Conservation (phyloP, 1,284 basidiomycete species). For the Kwoniella shivajii region DNA sequence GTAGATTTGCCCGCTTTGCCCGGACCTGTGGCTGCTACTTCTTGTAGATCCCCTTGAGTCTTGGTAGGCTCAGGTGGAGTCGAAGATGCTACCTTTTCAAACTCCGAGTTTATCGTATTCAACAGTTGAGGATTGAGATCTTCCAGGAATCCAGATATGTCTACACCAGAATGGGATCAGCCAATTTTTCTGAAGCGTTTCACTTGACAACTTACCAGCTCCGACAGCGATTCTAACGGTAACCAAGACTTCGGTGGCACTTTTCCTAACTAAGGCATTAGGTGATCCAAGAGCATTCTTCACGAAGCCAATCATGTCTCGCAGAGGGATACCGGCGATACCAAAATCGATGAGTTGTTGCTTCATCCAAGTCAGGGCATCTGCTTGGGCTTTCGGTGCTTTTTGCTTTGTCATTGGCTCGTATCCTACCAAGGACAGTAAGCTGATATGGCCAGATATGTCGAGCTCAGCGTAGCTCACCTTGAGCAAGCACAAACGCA, state of each 20-base stretch:
- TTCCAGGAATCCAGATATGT: slow-evolving; percentile 87
- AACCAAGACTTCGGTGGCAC: slow-evolving; percentile 91
- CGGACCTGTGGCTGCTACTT: slow-evolving; percentile 54
- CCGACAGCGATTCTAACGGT: slow-evolving; percentile 92
- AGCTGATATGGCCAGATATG: background rate
- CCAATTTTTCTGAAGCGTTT: no score
- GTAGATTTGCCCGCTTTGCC: slow-evolving; percentile 52
- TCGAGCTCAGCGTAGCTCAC: slow-evolving; percentile 56
- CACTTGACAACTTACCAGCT: slow-evolving; percentile 68
- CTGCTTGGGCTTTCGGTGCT: slow-evolving; percentile 94
- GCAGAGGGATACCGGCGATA: slow-evolving; percentile 79
- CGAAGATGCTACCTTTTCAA: slow-evolving; percentile 87
- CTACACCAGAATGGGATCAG: slow-evolving; percentile 52
- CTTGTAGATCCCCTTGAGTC: slow-evolving; percentile 70
- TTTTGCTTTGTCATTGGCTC: slow-evolving; percentile 91
- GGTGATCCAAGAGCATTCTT: slow-evolving; percentile 87
- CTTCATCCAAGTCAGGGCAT: slow-evolving; percentile 88
- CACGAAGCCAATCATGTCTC: slow-evolving; percentile 85
- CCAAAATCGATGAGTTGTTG: slow-evolving; percentile 90
- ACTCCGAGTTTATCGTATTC: slow-evolving; percentile 87
- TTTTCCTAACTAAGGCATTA: slow-evolving; percentile 90
- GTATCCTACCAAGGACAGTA: slow-evolving; percentile 63
- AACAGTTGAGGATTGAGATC: slow-evolving; percentile 93
- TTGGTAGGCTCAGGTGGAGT: slow-evolving; percentile 78
- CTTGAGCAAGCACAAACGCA: slow-evolving; percentile 91